These are phyloP conservation scores for Alisma plantagoaquatica DNA, from an alignment of 106 monocot genomes.

Conservation along the genomic window DNA sequence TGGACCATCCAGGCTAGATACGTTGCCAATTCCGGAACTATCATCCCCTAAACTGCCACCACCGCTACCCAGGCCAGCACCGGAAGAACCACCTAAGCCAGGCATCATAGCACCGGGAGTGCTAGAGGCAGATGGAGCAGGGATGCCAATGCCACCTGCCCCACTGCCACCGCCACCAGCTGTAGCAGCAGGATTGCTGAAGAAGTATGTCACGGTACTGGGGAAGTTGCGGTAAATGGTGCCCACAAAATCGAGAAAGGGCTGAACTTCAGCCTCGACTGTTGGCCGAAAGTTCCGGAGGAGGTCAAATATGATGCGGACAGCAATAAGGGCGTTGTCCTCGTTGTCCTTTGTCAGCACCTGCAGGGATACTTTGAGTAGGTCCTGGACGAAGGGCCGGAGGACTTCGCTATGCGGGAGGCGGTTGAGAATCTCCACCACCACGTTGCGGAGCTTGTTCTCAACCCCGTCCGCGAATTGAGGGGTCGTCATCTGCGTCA, in stretches of 20 bases:
- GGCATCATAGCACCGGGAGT: too few species aligned
- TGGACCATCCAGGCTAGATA: constrained; percentile 21
- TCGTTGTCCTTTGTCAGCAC: constrained; percentile 95
- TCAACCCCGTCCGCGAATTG: constrained; percentile 67
- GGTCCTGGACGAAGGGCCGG: constrained; percentile 93
- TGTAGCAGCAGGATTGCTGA: constrained; percentile 21
- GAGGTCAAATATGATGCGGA: constrained; percentile 94
- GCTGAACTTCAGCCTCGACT: constrained; percentile 90
- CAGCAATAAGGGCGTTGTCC: constrained; percentile 86
- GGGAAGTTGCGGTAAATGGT: constrained; percentile 82
- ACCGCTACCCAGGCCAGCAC: not conserved
- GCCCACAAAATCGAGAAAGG: constrained; percentile 87
- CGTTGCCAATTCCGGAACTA: constrained; percentile 5
- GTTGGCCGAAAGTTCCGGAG: constrained; percentile 96
- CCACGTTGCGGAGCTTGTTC: constrained; percentile 93
- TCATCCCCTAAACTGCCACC: constrained; percentile 9
- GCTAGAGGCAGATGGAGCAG: not conserved
- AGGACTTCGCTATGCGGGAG: constrained; percentile 99
- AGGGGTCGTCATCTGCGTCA: constrained; percentile 67
- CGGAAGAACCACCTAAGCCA: not conserved
- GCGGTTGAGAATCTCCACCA: constrained; percentile 93
- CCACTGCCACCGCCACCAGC: not conserved
- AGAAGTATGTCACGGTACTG: constrained; percentile 60
- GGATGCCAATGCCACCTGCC: too few species aligned
- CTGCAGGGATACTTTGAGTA: constrained; percentile 84